phyloP scores from a whole-genome alignment of 768 basidiomycete species.

The Lactarius tabidus region DNA sequence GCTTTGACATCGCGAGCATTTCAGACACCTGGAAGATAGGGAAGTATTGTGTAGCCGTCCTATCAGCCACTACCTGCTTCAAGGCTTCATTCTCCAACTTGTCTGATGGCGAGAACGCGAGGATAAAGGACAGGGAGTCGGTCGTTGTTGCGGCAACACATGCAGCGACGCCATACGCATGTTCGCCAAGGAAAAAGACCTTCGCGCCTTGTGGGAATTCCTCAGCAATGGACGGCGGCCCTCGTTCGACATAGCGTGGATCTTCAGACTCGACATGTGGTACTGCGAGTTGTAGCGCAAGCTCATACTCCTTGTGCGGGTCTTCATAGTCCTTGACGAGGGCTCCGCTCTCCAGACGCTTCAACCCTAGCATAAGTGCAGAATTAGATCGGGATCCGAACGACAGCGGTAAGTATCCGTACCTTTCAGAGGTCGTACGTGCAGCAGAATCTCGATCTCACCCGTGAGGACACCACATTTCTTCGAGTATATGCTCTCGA shows the following conservation, averaged over 20 bases:
- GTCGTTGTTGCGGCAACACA: conserved; percentile 75
- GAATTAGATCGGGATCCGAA: background rate
- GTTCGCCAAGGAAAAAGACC: conserved; percentile 94
- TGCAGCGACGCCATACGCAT: conserved; percentile 94
- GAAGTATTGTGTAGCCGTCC: conserved; percentile 56
- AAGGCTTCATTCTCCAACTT: conserved; percentile 75
- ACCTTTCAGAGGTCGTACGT: conserved; percentile 93
- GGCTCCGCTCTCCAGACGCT: conserved; percentile 82
- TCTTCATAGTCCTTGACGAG: conserved; percentile 94
- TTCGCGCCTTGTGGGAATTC: conserved; percentile 90
- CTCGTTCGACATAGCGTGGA: conserved; percentile 77
- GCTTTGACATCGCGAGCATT: conserved; percentile 65
- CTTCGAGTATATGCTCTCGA: conserved; percentile 86
- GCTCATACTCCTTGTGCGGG: conserved; percentile 74
- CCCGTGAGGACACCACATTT: conserved; percentile 83
- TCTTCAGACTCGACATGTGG: conserved; percentile 83
- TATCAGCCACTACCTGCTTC: conserved; percentile 55
- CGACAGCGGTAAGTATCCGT: conserved; percentile 18
- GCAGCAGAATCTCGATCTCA: conserved; percentile 71
- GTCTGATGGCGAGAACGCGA: conserved; percentile 92
- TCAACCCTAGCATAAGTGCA: conserved; percentile 57
- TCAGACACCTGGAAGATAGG: conserved; percentile 79
- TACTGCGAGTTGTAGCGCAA: conserved; percentile 84
- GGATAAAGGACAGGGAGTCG: conserved; percentile 68
- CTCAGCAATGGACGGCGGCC: conserved; percentile 73